Base-by-base conservation (phyloP, 2,329 filamentous ascomycete genomes). In the Leptographium lundbergii region DNA sequence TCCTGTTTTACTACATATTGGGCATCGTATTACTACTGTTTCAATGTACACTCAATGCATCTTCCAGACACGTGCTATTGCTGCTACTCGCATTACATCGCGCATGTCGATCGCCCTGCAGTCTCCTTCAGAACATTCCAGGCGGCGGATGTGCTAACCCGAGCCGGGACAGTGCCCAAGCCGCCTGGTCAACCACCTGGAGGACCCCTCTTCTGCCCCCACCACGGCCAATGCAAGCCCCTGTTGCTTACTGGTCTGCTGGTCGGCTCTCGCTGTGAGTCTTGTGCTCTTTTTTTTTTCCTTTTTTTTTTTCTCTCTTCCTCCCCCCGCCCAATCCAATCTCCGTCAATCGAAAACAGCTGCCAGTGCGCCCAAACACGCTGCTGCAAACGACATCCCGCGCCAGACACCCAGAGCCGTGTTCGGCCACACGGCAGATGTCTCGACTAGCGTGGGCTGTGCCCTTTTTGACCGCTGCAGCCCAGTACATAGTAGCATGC, bases 31-130 rank as follows among this genome's bases (percentile, higher is more conserved):
- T 47, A 6, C 17, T 39, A 2, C 32, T 39, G 13, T 14, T 47
- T 7, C n/a, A 22, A 47, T n/a, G 42, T 25, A n/a, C 45, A n/a
- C 19, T n/a, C 36, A 13, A 9, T 29, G 51, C 27, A 36, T 52
- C n/a, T n/a, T n/a, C n/a, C n/a, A 52, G 48, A 57, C 61, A 61
- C 61, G 61, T 61, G 57, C 25, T 22, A 50, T 54, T 59, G 19
- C 61, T 39, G 1, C 25, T 54, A 56, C 24, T 3, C 25, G 14
- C 36, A 39, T 39, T 39, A 39, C 36, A 39, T 14, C 36, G 36
- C 13, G 13, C 14, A 9, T 10, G 17, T 39, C 2, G 36, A 50
- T 51, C 22, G n/a, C 52, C 42, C 32, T 54, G 52, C 52, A 39
- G 19, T 29, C 19, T 17, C 34, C 45, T 22, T 22, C 45, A 47